Conservation (phyloP, 352 stramenopile species). For the Phytophthora rubi region DNA sequence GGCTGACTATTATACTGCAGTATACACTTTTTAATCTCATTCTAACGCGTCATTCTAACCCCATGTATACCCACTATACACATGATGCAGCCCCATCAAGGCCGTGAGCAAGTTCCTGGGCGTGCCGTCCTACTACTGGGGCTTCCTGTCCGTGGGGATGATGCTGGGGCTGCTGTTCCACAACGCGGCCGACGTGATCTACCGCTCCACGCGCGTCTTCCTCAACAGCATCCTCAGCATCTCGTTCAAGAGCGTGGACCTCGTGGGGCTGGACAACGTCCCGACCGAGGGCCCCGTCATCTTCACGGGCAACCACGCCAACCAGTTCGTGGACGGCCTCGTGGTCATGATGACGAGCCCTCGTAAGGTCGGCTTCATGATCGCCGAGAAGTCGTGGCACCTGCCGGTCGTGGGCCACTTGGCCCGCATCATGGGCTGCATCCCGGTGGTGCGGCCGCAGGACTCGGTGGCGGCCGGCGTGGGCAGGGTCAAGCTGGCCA, state of each 20-base stretch:
- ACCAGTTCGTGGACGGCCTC: constrained; percentile 98
- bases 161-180: constrained; percentile 77
- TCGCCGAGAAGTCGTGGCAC: constrained; percentile 97
- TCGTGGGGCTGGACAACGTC: constrained; percentile 97
- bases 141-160: constrained; percentile 60
- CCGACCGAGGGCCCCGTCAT: constrained; percentile 96
- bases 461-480: constrained; percentile 83
- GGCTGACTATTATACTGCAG: too few species aligned
- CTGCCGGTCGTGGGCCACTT: constrained; percentile 95
- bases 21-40: too few species aligned
- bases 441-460: constrained; percentile 97
- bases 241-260: constrained; percentile 97
- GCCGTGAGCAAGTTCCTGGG: constrained; percentile 77
- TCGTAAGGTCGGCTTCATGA: constrained; percentile 96
- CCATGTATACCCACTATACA: neutral
- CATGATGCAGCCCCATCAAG: constrained; percentile 72
- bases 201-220: constrained; percentile 90
- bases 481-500: constrained; percentile 68
- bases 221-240: constrained; percentile 98
- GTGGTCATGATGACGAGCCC: constrained; percentile 96
- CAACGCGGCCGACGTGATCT: constrained; percentile 84
- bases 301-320: constrained; percentile 98
- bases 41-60: too few species aligned
- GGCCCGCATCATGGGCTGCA: constrained; percentile 94
- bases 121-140: constrained; percentile 76